A percentile compares a stretch with the other conserved stretches of the same genome.
Conservation (phyloP, 805 yeast species). For the Starmerella sirachaensis region DNA sequence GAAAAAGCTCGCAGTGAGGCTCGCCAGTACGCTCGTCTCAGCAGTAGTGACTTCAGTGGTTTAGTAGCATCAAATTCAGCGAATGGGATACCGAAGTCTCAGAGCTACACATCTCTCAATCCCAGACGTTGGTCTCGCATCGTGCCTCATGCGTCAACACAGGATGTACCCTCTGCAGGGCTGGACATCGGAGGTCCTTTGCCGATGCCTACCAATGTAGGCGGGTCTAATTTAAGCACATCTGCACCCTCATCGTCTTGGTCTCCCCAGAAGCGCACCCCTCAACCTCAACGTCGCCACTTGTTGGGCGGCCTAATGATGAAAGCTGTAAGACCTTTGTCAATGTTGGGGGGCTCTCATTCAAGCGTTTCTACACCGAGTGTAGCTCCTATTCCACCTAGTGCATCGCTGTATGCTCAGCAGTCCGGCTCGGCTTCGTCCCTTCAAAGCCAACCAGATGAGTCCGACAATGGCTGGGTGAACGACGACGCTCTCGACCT, state of each 20-base stretch:
- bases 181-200: not conserved
- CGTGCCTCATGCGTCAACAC: slow-evolving; percentile 10
- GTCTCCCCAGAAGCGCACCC: slow-evolving; percentile 3
- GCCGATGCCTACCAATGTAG: too few species aligned
- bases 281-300: slow-evolving; percentile 8
- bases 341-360: slow-evolving; percentile 20
- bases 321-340: slow-evolving; percentile 32
- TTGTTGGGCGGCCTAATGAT: slow-evolving; percentile 32
- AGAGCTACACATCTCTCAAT: slow-evolving; percentile 17
- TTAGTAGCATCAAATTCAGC: slow-evolving; percentile 1
- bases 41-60: too few species aligned
- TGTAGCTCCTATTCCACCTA: not conserved
- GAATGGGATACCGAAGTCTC: slow-evolving; percentile 16
- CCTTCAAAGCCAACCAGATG: slow-evolving; percentile 6
- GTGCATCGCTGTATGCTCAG: slow-evolving; percentile 2
- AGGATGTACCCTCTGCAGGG: slow-evolving; percentile 8
- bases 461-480: slow-evolving; percentile 5
- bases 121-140: slow-evolving; percentile 15
- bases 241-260: too few species aligned
- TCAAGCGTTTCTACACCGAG: slow-evolving; percentile 1
- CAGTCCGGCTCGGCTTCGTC: slow-evolving; percentile 2
- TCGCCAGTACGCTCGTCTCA: slow-evolving; percentile 30
- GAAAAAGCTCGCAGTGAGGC: slow-evolving; percentile 44
- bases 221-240: too few species aligned
- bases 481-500: slow-evolving; percentile 9